Conservation (phyloP, 805 yeast species). For the Pichia californica region DNA sequence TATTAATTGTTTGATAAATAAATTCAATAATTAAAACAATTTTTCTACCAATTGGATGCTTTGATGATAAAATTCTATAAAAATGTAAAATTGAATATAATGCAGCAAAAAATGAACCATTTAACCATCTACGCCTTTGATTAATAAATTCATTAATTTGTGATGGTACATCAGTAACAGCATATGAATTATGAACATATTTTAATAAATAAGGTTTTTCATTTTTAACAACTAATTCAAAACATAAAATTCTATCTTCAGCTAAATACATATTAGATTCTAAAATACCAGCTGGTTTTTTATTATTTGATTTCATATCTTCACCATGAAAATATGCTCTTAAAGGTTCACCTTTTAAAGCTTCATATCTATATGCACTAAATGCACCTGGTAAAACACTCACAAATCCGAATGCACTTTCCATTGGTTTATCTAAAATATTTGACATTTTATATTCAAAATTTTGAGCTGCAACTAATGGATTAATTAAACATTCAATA, state of each 20-base stretch:
- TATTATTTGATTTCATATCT: constrained; percentile 50
- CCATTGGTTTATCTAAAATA: constrained; percentile 90
- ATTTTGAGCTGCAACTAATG: constrained; percentile 91
- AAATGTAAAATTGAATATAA: constrained; percentile 76
- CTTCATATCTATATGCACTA: constrained; percentile 83
- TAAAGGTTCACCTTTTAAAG: constrained; percentile 74
- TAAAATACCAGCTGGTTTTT: constrained; percentile 72
- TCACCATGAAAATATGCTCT: constrained; percentile 93
- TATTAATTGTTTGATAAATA: constrained; percentile 64
- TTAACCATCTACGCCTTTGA: constrained; percentile 94
- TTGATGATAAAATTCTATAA: constrained; percentile 65
- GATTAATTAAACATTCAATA: constrained; percentile 52
- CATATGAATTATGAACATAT: constrained; percentile 81
- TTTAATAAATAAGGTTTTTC: constrained; percentile 65
- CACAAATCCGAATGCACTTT: constrained; percentile 87
- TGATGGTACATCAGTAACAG: constrained; percentile 94
- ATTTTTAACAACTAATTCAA: constrained; percentile 82
- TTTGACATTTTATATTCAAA: constrained; percentile 95
- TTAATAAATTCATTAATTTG: constrained; percentile 78
- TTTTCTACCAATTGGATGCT: constrained; percentile 65
- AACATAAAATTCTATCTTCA: constrained; percentile 92
- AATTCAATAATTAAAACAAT: constrained; percentile 69
- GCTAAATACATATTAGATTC: constrained; percentile 95
- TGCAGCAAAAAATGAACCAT: constrained; percentile 94
- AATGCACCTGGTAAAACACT: constrained; percentile 95